Evolutionary conservation across 805 yeast species (phyloP).

Genomic region (Debaryomyces hansenii): DNA sequence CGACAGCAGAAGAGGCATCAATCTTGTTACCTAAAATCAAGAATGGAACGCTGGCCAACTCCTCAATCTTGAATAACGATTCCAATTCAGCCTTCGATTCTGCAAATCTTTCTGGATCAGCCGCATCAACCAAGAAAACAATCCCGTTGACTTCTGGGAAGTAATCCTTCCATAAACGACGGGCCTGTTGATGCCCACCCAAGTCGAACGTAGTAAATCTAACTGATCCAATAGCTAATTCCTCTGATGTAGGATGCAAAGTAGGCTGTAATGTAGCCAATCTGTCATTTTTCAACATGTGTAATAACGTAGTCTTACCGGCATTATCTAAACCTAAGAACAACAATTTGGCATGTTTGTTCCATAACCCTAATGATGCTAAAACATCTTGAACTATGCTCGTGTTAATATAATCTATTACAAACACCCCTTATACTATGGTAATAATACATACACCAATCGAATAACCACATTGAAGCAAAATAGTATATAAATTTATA

Average conservation of each 20-base stretch:
- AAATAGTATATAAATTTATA: not conserved
- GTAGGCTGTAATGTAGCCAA: slow-evolving; percentile 98
- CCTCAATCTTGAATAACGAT: slow-evolving; percentile 89
- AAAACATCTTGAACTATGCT: slow-evolving; percentile 43
- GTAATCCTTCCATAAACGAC: slow-evolving; percentile 98
- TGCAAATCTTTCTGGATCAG: slow-evolving; percentile 91
- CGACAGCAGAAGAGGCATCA: slow-evolving; percentile 90
- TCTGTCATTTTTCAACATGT: slow-evolving; percentile 78
- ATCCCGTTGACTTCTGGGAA: slow-evolving; percentile 99
- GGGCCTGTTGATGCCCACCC: slow-evolving; percentile 98
- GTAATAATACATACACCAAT: slow-evolving; percentile 33
- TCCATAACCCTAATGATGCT: slow-evolving; percentile 48
- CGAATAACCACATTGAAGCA: slow-evolving; percentile 34
- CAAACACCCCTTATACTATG: not conserved
- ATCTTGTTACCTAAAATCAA: slow-evolving; percentile 95
- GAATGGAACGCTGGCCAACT: slow-evolving; percentile 85
- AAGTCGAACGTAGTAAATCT: slow-evolving; percentile 97
- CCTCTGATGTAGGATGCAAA: slow-evolving; percentile 98
- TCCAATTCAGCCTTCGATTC: slow-evolving; percentile 96
- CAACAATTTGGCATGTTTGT: slow-evolving; percentile 48
- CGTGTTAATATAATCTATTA: slow-evolving; percentile 5
- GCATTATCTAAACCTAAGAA: slow-evolving; percentile 50
- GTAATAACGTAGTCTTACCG: slow-evolving; percentile 47
- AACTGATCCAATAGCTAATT: slow-evolving; percentile 92
- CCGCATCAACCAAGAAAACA: slow-evolving; percentile 94